phyloP scores from a whole-genome alignment of 2,329 filamentous ascomycete genomes.

The Nectriaceae sp. region DNA sequence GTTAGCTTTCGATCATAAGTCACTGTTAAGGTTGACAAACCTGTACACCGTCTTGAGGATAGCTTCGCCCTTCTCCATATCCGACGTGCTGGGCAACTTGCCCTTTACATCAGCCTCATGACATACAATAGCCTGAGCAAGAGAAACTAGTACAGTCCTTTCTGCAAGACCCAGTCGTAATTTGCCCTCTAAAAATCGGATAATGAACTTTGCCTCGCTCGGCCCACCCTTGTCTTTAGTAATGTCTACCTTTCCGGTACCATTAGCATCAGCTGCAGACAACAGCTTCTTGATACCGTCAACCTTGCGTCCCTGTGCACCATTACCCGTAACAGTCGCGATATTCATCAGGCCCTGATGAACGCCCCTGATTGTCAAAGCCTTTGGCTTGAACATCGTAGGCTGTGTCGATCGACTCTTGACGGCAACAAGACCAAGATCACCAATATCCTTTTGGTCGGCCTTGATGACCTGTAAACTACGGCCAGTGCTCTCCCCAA shows the following conservation, averaged over 20 bases:
- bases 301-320: slow-evolving; percentile 87
- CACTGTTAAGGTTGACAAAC: slow-evolving; percentile 42
- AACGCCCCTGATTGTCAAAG: slow-evolving; percentile 82
- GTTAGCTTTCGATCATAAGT: slow-evolving; percentile 32
- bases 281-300: slow-evolving; percentile 94
- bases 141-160: slow-evolving; percentile 83
- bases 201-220: slow-evolving; percentile 92
- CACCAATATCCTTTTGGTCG: slow-evolving; percentile 95
- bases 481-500: slow-evolving; percentile 90
- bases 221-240: slow-evolving; percentile 89
- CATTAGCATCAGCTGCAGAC: slow-evolving; percentile 80
- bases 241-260: slow-evolving; percentile 81
- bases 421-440: slow-evolving; percentile 89
- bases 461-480: slow-evolving; percentile 88
- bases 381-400: slow-evolving; percentile 97
- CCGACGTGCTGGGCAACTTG: slow-evolving; percentile 70
- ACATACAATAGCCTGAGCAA: slow-evolving; percentile 84
- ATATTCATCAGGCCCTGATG: slow-evolving; percentile 87
- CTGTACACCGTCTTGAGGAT: slow-evolving; percentile 90
- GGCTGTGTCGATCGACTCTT: slow-evolving; percentile 95
- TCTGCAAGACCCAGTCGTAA: slow-evolving; percentile 89
- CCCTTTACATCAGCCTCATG: slow-evolving; percentile 77
- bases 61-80: slow-evolving; percentile 81
- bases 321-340: slow-evolving; percentile 82
- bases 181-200: slow-evolving; percentile 93